A percentile compares a stretch with the other conserved stretches of the same genome.
Conservation (phyloP, 257 asterid species). For the Oldenlandia corymbosa region DNA sequence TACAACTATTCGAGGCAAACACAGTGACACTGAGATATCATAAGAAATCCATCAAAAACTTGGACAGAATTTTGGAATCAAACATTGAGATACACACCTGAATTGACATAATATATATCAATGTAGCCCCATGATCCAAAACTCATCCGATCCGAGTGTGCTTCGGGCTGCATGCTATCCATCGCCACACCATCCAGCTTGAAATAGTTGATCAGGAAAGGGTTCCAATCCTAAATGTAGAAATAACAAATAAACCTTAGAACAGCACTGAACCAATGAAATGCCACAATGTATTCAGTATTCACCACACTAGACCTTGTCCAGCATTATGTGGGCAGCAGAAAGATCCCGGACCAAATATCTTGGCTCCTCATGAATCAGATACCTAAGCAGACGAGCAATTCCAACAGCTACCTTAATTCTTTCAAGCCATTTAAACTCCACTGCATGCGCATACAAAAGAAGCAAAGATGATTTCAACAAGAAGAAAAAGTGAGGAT, state of each 20-base stretch:
- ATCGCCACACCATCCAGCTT: background rate
- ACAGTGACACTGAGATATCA: no score
- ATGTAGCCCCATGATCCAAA: no score
- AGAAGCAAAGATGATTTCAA: background rate
- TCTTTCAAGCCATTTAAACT: slow-evolving; percentile 1
- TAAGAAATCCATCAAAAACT: no score
- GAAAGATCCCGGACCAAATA: background rate
- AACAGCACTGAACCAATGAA: background rate
- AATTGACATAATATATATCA: no score
- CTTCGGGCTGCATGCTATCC: background rate
- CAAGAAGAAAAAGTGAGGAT: background rate
- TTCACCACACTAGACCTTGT: slow-evolving; percentile 1
- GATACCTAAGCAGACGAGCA: slow-evolving; percentile 1
- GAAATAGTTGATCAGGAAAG: slow-evolving; percentile 1
- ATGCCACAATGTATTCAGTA: background rate
- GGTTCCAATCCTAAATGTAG: background rate
- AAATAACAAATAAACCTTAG: background rate
- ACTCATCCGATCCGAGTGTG: no score
- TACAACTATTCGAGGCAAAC: no score
- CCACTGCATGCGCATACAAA: background rate
- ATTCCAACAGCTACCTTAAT: background rate
- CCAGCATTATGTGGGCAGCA: slow-evolving; percentile 1
- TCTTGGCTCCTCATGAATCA: background rate
- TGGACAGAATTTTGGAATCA: no score
- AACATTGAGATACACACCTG: no score